Conservation (phyloP, 495 filamentous ascomycete genomes). For the Chlorociboria aeruginascens region DNA sequence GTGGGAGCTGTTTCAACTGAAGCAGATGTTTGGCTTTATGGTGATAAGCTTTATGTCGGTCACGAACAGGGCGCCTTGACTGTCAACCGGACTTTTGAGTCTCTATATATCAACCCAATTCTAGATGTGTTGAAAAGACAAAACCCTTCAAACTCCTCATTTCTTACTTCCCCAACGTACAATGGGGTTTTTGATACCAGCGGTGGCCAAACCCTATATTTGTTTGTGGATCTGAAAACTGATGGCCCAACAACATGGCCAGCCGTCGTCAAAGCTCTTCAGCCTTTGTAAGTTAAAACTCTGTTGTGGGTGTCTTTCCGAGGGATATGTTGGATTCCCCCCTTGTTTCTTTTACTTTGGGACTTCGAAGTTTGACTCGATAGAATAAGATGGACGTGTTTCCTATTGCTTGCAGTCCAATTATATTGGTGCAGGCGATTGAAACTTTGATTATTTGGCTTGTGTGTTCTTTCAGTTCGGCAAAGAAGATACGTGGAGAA, state of each 20-base stretch:
- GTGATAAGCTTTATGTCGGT: slow-evolving; percentile 50
- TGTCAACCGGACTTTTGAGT: slow-evolving; percentile 41
- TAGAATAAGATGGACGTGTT: background rate
- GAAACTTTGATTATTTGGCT: too few species aligned
- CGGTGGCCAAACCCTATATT: slow-evolving; percentile 36
- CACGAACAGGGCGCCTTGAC: slow-evolving; percentile 38
- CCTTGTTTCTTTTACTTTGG: background rate
- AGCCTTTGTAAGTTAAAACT: slow-evolving; percentile 40
- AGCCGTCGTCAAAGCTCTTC: slow-evolving; percentile 45
- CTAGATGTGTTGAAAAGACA: slow-evolving; percentile 38
- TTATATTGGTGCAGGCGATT: too few species aligned
- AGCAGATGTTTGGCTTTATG: slow-evolving; percentile 75
- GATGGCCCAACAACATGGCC: slow-evolving; percentile 35
- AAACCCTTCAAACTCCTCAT: slow-evolving; percentile 29
- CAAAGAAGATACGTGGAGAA: background rate
- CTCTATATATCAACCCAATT: slow-evolving; percentile 54
- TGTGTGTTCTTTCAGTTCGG: too few species aligned
- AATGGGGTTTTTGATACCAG: slow-evolving; percentile 51
- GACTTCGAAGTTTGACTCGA: background rate
- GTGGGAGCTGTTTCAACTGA: slow-evolving; percentile 63
- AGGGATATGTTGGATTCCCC: background rate
- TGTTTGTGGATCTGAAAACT: slow-evolving; percentile 66
- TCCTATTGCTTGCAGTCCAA: background rate
- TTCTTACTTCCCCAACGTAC: slow-evolving; percentile 24
- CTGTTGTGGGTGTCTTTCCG: background rate